Conservation (phyloP, 202 grass and related monocot species). For the Panicum virgatum region DNA sequence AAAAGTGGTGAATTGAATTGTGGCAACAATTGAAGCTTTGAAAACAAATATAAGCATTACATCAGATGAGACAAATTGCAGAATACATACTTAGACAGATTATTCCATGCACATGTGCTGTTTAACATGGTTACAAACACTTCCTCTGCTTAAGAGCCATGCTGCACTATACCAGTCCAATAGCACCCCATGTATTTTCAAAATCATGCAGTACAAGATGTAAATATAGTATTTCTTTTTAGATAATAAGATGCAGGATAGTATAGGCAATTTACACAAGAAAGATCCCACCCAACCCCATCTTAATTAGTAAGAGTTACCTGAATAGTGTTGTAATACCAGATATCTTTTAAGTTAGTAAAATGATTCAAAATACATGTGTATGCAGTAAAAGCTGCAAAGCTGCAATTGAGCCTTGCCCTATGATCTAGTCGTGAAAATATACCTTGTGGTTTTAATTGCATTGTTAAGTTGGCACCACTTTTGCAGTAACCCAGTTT, state of each 20-base stretch:
- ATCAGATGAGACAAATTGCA: neutral
- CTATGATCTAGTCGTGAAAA: neutral
- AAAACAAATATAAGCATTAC: neutral
- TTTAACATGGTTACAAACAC: neutral
- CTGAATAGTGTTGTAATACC: neutral
- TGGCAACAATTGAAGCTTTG: neutral
- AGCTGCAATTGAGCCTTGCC: neutral
- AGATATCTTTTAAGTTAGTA: neutral
- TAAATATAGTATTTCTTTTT: neutral
- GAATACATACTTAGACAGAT: neutral
- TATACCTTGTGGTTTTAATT: conserved; percentile 71
- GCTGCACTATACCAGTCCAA: neutral
- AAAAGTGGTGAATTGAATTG: neutral
- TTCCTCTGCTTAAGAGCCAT: neutral
- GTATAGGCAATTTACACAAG: neutral
- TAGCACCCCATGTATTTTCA: neutral
- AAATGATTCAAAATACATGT: conserved; percentile 15
- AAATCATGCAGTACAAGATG: neutral
- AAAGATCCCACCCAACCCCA: neutral
- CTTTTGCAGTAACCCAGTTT: conserved; percentile 76
- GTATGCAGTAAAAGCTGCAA: neutral
- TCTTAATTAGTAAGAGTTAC: neutral
- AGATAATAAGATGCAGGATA: neutral
- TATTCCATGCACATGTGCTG: neutral
- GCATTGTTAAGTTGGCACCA: conserved; percentile 49